Evolutionary conservation across 106 monocot species (phyloP), one percentile per base, ranked within the genome.

Genomic region (Allium fistulosum): DNA sequence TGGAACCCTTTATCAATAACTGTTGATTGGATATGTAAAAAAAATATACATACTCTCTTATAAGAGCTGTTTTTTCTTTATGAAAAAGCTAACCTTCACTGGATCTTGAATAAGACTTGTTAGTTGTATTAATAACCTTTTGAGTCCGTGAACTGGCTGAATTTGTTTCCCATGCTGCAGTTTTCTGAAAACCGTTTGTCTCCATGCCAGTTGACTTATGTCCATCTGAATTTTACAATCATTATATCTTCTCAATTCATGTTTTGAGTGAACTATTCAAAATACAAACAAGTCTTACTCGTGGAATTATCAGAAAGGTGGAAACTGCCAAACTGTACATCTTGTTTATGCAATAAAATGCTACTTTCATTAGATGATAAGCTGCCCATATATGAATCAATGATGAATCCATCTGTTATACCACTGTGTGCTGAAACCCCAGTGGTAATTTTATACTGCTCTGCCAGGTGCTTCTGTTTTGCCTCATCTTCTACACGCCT

Each of bases 401-500:
- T 59, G 75, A 16, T 17, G 66, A 53, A 45, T 51, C 51, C 10
- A 59, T 53, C 63, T 37, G 73, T 37, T 46, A 57, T 17, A 50
- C 2, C 2, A 61, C 71, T 72, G 18, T 61, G 48, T 53, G 48
- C 11, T 12, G 58, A 63, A 69, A 26, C 64, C 57, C 17, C 72
- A 72, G 26, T 65, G 60, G 26, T 57, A 68, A 67, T 85, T 64
- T 68, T 93, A 51, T 17, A 63, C 69, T 79, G 85, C 48, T 88
- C 83, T 52, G 85, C 88, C 67, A 88, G 75, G 47, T 80, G 86
- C 58, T 79, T 88, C 71, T 83, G 73, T 65, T 95, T 95, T 72
- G 84, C 90, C 72, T 88, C 85, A 58, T 91, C 76, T 77, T 96
- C 95, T 57, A 96, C 82, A 66, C 80, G 68, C 59, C 88, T 83